A percentile compares a stretch with the other conserved stretches of the same genome.
Conservation (phyloP, 2,329 filamentous ascomycete genomes). For the Erysiphe pisi region DNA sequence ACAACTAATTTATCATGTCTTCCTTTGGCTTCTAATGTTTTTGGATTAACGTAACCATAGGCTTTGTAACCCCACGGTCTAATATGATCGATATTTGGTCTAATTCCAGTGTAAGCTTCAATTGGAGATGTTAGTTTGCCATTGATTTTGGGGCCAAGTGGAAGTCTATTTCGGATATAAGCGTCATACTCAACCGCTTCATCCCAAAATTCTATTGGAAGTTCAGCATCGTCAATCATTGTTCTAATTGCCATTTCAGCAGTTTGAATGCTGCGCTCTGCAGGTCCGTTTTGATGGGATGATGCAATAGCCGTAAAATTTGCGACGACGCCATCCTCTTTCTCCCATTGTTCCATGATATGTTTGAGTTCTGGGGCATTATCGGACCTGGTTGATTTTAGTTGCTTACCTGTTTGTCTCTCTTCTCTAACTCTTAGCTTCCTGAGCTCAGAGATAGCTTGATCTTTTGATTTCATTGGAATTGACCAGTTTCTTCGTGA, state of each 20-base stretch:
- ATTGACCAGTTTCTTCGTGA: constrained; percentile 18
- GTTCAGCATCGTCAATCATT: not conserved
- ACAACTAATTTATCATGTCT: constrained; percentile 20
- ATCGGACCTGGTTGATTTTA: not conserved
- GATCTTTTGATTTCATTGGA: not conserved
- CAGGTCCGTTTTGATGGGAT: constrained; percentile 24
- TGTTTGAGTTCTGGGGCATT: constrained; percentile 18
- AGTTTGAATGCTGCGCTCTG: constrained; percentile 2
- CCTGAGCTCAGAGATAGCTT: not conserved
- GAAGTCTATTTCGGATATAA: constrained; percentile 15
- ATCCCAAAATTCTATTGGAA: constrained; percentile 19
- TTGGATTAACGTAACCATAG: constrained; percentile 19
- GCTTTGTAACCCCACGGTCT: not conserved
- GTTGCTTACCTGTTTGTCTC: not conserved
- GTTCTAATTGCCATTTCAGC: constrained; percentile 20
- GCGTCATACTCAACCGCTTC: constrained; percentile 25
- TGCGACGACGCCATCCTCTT: not conserved
- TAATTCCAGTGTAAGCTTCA: not conserved
- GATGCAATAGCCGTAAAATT: constrained; percentile 16
- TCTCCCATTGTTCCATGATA: constrained; percentile 6
- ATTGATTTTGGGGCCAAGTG: not conserved
- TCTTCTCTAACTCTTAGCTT: not conserved
- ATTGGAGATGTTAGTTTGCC: not conserved
- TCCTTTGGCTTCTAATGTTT: not conserved
- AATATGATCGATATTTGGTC: constrained; percentile 4